Conservation (phyloP, 306 rosid genomes). For the Erythrophleum fordii region DNA sequence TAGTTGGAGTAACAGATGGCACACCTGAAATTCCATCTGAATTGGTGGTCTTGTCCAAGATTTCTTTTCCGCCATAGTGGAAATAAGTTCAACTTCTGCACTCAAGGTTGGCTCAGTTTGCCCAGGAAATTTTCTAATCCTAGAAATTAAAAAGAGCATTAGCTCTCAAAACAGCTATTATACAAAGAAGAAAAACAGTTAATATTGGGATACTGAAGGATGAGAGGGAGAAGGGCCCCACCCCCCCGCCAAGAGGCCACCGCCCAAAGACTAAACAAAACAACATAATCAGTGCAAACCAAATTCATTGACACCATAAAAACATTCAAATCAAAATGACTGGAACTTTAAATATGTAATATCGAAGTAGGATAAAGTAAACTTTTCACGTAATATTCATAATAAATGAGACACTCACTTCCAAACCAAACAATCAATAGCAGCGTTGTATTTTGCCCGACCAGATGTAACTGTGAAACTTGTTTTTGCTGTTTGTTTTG, state of each 20-base stretch:
- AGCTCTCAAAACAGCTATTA: slow-evolving; percentile 4
- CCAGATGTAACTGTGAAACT: slow-evolving; percentile 90
- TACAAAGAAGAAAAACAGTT: background rate
- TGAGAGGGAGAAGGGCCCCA: background rate
- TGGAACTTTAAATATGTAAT: background rate
- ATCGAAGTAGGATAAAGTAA: background rate
- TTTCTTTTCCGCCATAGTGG: slow-evolving; percentile 91
- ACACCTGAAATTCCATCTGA: slow-evolving; percentile 99
- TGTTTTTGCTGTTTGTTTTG: slow-evolving; percentile 91
- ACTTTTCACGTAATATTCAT: slow-evolving; percentile 3
- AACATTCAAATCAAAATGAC: background rate
- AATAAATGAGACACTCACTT: slow-evolving; percentile 63
- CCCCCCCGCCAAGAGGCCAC: no score
- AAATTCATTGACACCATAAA: background rate
- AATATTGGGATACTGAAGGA: background rate
- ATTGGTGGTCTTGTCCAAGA: slow-evolving; percentile 97
- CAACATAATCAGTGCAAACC: background rate
- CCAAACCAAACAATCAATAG: slow-evolving; percentile 90
- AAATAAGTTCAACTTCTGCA: slow-evolving; percentile 98
- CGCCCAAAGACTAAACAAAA: background rate
- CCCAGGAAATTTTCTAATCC: slow-evolving; percentile 95
- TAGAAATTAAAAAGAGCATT: slow-evolving; percentile 28
- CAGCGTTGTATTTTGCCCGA: slow-evolving; percentile 82
- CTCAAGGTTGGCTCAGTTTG: slow-evolving; percentile 98
- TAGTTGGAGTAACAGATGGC: slow-evolving; percentile 31